Percentiles rank a stretch among this genome's conserved stretches.
Evolutionary conservation across 2,329 filamentous ascomycete species (phyloP).

Genomic region (Diplodia corticola): DNA sequence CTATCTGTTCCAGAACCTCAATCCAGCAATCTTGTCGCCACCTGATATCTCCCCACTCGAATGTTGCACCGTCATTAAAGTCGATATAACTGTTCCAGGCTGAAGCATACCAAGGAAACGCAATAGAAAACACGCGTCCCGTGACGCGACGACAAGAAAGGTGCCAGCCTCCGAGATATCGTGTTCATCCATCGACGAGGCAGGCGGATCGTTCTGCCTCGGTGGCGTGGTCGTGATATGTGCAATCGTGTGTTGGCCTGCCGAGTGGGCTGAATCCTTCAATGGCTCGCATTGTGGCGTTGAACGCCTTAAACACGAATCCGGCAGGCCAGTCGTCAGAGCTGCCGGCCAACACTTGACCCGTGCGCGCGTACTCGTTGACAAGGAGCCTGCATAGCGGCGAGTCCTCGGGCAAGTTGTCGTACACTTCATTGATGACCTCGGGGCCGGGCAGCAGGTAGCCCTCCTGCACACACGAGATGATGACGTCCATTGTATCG

Average conservation of each 20-base stretch:
- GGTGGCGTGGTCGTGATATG: not conserved
- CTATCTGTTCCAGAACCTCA: too few relatives aligned
- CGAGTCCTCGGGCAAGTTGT: not conserved
- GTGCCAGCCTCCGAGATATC: not conserved
- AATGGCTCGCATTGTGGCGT: not conserved
- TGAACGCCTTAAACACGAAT: slow-evolving; percentile 1
- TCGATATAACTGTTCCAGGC: not conserved
- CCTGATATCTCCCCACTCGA: not conserved
- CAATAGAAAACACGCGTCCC: not conserved
- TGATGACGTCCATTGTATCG: not conserved
- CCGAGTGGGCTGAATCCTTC: not conserved
- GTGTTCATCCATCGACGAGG: not conserved
- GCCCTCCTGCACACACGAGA: not conserved
- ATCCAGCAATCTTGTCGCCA: not conserved
- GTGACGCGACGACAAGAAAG: not conserved
- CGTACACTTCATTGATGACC: not conserved
- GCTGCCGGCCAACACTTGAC: not conserved
- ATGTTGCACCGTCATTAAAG: not conserved
- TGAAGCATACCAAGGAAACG: not conserved
- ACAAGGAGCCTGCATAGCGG: not conserved
- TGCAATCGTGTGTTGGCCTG: not conserved
- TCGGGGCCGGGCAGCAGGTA: not conserved
- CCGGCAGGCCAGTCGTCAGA: not conserved
- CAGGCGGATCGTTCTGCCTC: not conserved
- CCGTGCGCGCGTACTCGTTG: not conserved